Evolutionary conservation across 768 basidiomycete species (phyloP).

Genomic region (Collybia sordida): DNA sequence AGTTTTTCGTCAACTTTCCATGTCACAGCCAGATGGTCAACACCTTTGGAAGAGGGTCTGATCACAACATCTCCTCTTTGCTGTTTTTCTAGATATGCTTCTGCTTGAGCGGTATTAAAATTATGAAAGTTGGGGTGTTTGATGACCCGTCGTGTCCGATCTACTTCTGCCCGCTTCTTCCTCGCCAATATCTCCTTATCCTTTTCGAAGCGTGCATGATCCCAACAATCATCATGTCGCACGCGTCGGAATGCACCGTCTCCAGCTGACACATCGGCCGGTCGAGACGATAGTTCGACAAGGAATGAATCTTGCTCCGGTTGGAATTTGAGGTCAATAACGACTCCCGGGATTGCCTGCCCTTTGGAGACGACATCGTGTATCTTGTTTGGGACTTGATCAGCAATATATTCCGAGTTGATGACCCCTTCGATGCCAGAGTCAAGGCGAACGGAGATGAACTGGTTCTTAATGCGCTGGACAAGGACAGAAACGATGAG

Average conservation of each 20-base stretch:
- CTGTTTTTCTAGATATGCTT: constrained; percentile 83
- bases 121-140: constrained; percentile 99
- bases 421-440: constrained; percentile 90
- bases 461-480: constrained; percentile 48
- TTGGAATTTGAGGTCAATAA: constrained; percentile 70
- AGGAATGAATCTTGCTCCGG: constrained; percentile 60
- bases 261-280: constrained; percentile 56
- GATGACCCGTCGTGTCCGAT: constrained; percentile 80
- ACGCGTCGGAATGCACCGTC: constrained; percentile 64
- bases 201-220: constrained; percentile 58
- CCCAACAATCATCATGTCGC: constrained; percentile 62
- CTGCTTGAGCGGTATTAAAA: constrained; percentile 87
- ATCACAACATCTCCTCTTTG: constrained; percentile 97
- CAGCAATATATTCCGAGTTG: constrained; percentile 55
- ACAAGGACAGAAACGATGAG: constrained; percentile 80
- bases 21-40: constrained; percentile 92
- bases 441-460: constrained; percentile 76
- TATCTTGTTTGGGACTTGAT: constrained; percentile 37
- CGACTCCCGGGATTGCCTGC: constrained; percentile 76
- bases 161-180: constrained; percentile 84
- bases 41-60: constrained; percentile 91
- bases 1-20: constrained; percentile 98
- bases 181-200: constrained; percentile 73
- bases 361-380: constrained; percentile 66
- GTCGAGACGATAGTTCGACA: constrained; percentile 75